phyloP scores from a whole-genome alignment of 2,329 filamentous ascomycete species.

The Metarhizium rileyi region DNA sequence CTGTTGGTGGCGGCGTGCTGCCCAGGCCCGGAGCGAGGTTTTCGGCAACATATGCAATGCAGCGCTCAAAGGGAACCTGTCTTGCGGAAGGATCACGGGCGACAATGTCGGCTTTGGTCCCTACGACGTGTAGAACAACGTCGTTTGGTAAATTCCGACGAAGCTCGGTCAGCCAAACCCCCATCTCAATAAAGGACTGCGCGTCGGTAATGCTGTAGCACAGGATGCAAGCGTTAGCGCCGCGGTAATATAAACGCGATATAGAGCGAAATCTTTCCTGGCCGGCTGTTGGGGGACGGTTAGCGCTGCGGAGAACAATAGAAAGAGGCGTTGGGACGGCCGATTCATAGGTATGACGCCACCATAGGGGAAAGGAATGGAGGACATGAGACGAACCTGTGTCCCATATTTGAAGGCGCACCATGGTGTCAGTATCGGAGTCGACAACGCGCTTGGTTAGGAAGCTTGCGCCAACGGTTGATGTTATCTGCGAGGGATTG shows the following conservation, averaged over 20 bases:
- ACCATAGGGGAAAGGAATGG: neutral
- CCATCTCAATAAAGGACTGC: slow-evolving; percentile 83
- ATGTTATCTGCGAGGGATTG: slow-evolving; percentile 52
- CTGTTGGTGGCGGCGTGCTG: slow-evolving; percentile 58
- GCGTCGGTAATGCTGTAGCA: slow-evolving; percentile 92
- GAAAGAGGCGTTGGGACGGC: neutral
- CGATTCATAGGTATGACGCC: neutral
- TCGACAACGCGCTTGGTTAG: slow-evolving; percentile 74
- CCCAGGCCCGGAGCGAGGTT: slow-evolving; percentile 67
- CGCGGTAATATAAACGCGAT: slow-evolving; percentile 90
- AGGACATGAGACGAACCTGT: slow-evolving; percentile 44
- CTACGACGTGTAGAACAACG: slow-evolving; percentile 87
- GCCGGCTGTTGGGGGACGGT: slow-evolving; percentile 43
- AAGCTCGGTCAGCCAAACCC: slow-evolving; percentile 78
- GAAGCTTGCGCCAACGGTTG: slow-evolving; percentile 73
- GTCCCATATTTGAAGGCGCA: slow-evolving; percentile 94
- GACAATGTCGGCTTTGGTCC: slow-evolving; percentile 87
- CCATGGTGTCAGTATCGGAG: slow-evolving; percentile 72
- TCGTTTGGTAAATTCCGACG: slow-evolving; percentile 67
- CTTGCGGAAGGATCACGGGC: slow-evolving; percentile 68
- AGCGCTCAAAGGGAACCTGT: slow-evolving; percentile 87
- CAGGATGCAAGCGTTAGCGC: slow-evolving; percentile 85
- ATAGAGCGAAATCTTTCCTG: slow-evolving; percentile 95
- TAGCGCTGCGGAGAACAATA: neutral
- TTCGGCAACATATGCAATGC: slow-evolving; percentile 91